phyloP scores from a whole-genome alignment of 495 filamentous ascomycete genomes.

The Penicillium pulvis region DNA sequence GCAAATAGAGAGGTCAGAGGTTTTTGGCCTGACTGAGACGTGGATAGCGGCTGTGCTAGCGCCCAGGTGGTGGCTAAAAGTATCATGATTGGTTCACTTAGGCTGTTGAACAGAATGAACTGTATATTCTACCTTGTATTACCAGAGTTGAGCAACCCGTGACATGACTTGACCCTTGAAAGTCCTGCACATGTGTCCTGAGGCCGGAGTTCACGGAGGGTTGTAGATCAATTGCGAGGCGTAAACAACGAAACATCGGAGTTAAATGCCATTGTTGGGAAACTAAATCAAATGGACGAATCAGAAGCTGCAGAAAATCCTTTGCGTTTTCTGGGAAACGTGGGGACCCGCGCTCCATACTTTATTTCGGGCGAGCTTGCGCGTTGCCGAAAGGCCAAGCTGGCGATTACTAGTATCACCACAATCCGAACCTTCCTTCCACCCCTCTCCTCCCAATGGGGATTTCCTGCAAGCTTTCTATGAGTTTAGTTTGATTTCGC shows the following conservation, averaged over 20 bases:
- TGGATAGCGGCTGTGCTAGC: background rate
- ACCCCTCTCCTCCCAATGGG: constrained; percentile 11
- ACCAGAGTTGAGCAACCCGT: background rate
- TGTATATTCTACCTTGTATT: background rate
- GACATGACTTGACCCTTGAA: background rate
- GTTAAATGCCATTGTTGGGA: background rate
- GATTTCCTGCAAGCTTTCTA: constrained; percentile 1
- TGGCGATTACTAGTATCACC: constrained; percentile 32
- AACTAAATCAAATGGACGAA: background rate
- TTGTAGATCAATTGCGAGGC: background rate
- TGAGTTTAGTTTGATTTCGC: constrained; percentile 16
- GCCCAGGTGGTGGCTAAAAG: background rate
- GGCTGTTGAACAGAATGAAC: background rate
- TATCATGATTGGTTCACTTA: background rate
- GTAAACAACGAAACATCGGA: background rate
- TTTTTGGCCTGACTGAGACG: background rate
- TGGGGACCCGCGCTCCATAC: constrained; percentile 7
- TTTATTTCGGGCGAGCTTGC: constrained; percentile 24
- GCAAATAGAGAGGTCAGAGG: background rate
- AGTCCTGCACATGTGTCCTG: no score
- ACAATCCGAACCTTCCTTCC: constrained; percentile 19
- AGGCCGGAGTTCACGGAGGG: no score
- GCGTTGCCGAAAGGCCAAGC: constrained; percentile 44
- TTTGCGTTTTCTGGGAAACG: background rate
- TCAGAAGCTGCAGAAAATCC: constrained; percentile 10